Base-by-base conservation (phyloP, 2,329 filamentous ascomycete genomes). In the Monilinia vaccinii-corymbosi region DNA sequence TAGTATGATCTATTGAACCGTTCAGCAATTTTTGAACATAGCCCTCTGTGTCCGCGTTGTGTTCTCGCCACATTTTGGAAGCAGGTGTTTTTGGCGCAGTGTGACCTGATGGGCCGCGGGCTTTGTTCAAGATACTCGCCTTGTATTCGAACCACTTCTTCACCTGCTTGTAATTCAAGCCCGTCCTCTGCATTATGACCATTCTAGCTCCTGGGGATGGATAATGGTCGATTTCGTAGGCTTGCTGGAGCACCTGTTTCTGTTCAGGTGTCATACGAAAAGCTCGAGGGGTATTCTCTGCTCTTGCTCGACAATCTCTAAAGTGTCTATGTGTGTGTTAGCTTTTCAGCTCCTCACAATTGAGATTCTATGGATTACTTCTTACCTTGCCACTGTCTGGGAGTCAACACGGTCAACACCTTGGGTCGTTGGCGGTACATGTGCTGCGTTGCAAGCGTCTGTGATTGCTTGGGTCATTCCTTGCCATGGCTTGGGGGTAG, bases 121-220 rank as follows among this genome's bases (percentile, higher is more conserved):
- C 2, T 21, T 21, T 42, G 25, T 23, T 53, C 8, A 44, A 4
- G 16, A 32, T 16, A 13, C 44, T 53, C 0, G 51, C 51, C 28
- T 53, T 53, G 32, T 53, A 38, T 23, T 53, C 51, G 38, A 23
- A 44, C 51, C 51, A 53, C 32, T 53, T 44, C 13, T 53, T 53
- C 6, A 53, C 2, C 25, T 53, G 28, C 13, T 38, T 44, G 0
- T 53, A 53, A 4, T 13, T 32, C 9, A 44, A 16, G 2, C 6
- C 6, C 7, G 38, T 53, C 2, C 6, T 1, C 6, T 10, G 3
- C 50, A 44, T 44, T 4, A 53, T 8, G 6, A 23, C 16, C 51
- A 53, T 53, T 1, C 13, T 44, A 0, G 1, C 4, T 23, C 51
- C 51, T 2, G 51, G 18, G 2, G 51, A 13, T 32, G 51, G 51